Base-by-base conservation (phyloP, 2,329 filamentous ascomycete genomes). In the Aotearoamyces nothofagi region DNA sequence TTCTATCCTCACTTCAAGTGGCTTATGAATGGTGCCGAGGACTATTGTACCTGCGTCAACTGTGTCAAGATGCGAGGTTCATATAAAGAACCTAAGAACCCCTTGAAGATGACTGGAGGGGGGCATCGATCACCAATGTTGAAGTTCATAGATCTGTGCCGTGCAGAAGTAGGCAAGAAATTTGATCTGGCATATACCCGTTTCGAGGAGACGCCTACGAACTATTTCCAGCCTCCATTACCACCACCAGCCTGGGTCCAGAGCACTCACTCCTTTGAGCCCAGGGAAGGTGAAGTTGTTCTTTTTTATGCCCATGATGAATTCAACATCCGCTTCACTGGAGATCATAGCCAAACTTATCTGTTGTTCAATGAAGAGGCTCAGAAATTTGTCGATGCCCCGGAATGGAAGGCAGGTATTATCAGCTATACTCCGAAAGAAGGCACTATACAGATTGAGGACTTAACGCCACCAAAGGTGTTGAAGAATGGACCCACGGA, bases 1-100 rank as follows among this genome's bases (percentile, higher is more conserved):
- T 33, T 31, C 28, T 24, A 17, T 22, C 15, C 24, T 11, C 32
- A 33, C 20, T 33, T 33, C 17, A 26, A 31, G 11, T 25, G 22
- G 12, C 15, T 33, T 14, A 33, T 33, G 32, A 14, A 9, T 22
- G 28, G 28, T 15, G 32, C 15, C 22, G 8, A 31, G 16, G 10
- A 11, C 8, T 13, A 27, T 13, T 31, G 29, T 20, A 16, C 11
- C n/a, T 31, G 29, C 16, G 24, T 31, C 23, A 31, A 31, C 9
- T 31, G 29, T 20, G 19, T 20, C 19, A 7, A 20, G n/a, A 8
- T n/a, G 19, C n/a, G n/a, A n/a, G n/a, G n/a, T n/a, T n/a, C n/a
- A n/a, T n/a, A n/a, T n/a, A n/a, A n/a, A n/a, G n/a, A n/a, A n/a
- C n/a, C n/a, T n/a, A n/a, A 20, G n/a, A n/a, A 8, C 19, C 7